Base-by-base conservation (phyloP, 805 yeast genomes). In the Kodamaea kaohsiungensis region DNA sequence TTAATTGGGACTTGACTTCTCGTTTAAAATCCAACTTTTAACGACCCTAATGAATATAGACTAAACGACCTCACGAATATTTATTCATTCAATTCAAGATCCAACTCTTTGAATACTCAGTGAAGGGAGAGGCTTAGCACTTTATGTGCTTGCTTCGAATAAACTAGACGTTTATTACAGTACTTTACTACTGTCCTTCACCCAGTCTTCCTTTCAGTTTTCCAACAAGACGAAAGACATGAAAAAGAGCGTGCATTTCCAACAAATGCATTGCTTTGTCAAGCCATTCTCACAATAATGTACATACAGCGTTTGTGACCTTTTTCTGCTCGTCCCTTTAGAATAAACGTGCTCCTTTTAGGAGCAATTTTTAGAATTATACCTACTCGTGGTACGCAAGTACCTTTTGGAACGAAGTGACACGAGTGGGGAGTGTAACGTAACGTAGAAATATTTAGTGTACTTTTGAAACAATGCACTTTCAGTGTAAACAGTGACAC, bases 21-120 rank as follows among this genome's bases (percentile, higher is more conserved):
- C 66, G 66, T 58, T 65, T 66, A 65, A 67, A 66, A 67, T 71
- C 76, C 76, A 72, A 71, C 76, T 71, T 71, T 69, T 65, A 64
- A 65, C 65, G 68, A 64, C 65, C 61, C 55, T 53, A 30, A 59
- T 52, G 59, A 56, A 55, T 57, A 58, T 55, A 55, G 57, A 55
- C 51, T 46, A 47, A n/a, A 52, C 46, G 54, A 52, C 50, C 48
- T 58, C 43, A 55, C 52, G 61, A 58, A 53, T 55, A 47, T 49
- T 51, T 53, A 51, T 51, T 48, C 55, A 57, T 54, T 53, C 55
- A 53, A 49, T 53, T 55, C 56, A 53, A 54, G 59, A 56, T 56
- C 59, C 60, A 51, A 56, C 59, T 56, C 58, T 59, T 56, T 53
- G 56, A 53, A 53, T 53, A 45, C 54, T 52, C 54, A 52, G 54